phyloP scores from a whole-genome alignment of 2,329 filamentous ascomycete genomes.

The Ophiocordyceps australis region DNA sequence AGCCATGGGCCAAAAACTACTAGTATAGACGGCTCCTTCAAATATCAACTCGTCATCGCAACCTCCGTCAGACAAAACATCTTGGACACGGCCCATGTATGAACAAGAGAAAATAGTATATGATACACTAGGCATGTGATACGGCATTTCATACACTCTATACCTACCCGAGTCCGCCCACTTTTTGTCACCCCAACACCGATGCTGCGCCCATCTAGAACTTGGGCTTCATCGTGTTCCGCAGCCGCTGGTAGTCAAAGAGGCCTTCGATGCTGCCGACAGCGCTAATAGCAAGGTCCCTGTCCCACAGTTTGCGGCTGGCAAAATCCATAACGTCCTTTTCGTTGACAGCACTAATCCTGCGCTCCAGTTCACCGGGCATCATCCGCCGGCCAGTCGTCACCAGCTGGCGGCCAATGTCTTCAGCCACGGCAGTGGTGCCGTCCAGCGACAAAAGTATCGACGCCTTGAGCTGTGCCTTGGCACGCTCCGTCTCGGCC shows the following conservation, averaged over 20 bases:
- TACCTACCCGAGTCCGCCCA: slow-evolving; percentile 25
- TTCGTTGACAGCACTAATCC: slow-evolving; percentile 75
- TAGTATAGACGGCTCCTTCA: too few species aligned
- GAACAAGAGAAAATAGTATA: slow-evolving; percentile 23
- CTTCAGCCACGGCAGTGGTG: slow-evolving; percentile 92
- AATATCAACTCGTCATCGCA: too few species aligned
- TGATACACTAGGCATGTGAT: slow-evolving; percentile 32
- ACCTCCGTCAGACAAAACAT: too few species aligned
- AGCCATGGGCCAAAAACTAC: too few species aligned
- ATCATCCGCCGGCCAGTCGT: slow-evolving; percentile 85
- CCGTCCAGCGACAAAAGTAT: slow-evolving; percentile 94
- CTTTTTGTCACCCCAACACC: slow-evolving; percentile 13
- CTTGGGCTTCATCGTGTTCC: slow-evolving; percentile 80
- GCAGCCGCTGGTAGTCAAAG: slow-evolving; percentile 60
- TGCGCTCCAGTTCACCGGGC: slow-evolving; percentile 86
- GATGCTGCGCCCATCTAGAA: slow-evolving; percentile 21
- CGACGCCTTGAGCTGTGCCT: slow-evolving; percentile 97
- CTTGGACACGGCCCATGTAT: too few species aligned
- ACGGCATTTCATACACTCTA: slow-evolving; percentile 39
- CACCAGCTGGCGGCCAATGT: slow-evolving; percentile 96
- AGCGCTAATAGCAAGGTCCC: slow-evolving; percentile 84
- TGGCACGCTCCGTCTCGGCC: slow-evolving; percentile 92
- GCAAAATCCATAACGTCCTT: slow-evolving; percentile 97
- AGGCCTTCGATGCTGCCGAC: slow-evolving; percentile 84
- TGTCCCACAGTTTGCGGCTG: slow-evolving; percentile 90